Conservation (phyloP, 345 rosid genomes). For the Combretum micranthum region DNA sequence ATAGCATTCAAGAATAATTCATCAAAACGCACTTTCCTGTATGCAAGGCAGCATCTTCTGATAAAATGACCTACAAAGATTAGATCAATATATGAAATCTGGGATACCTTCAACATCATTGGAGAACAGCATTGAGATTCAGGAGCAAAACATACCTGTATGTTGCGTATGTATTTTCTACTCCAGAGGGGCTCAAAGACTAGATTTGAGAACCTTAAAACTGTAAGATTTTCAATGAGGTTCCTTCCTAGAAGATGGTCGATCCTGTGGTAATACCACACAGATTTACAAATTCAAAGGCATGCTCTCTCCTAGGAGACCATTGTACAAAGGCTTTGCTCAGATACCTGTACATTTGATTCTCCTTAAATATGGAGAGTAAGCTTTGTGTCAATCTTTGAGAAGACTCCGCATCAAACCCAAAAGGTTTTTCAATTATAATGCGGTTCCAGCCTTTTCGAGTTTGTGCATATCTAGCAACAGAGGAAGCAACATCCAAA, state of each 20-base stretch:
- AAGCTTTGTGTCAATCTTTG: constrained; percentile 43
- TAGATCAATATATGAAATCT: neutral
- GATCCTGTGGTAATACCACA: constrained; percentile 38
- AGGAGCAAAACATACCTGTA: constrained; percentile 34
- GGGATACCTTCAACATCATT: too few relatives aligned
- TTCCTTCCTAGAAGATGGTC: constrained; percentile 72
- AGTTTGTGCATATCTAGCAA: constrained; percentile 53
- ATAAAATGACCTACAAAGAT: constrained; percentile 50
- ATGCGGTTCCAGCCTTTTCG: constrained; percentile 65
- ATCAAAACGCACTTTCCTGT: constrained; percentile 35
- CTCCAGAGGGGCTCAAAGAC: constrained; percentile 80
- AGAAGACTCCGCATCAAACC: constrained; percentile 53
- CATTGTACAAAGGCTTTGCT: neutral
- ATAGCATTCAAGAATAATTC: neutral
- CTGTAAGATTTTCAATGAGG: constrained; percentile 71
- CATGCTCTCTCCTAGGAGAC: neutral
- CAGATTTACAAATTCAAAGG: neutral
- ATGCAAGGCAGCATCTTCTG: constrained; percentile 42
- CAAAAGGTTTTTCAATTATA: constrained; percentile 77
- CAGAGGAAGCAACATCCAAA: constrained; percentile 52
- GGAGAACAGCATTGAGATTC: too few relatives aligned
- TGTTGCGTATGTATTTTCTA: constrained; percentile 49
- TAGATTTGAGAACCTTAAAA: constrained; percentile 63
- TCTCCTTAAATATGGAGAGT: constrained; percentile 58
- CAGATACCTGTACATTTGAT: constrained; percentile 59